A percentile compares a stretch with the other conserved stretches of the same genome.
phyloP scores from a whole-genome alignment of 257 asterid genomes.

The Perilla frutescens region DNA sequence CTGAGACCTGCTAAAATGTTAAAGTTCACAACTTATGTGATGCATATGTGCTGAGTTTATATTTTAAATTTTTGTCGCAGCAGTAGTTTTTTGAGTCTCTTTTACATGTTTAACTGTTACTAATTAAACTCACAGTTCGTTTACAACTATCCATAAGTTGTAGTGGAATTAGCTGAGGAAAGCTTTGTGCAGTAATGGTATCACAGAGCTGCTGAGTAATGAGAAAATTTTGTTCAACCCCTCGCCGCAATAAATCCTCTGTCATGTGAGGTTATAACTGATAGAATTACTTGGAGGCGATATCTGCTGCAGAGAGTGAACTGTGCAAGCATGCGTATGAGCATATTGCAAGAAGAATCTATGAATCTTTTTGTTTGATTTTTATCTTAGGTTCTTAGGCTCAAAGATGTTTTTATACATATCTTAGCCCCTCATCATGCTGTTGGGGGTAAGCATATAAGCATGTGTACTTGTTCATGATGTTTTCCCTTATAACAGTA shows the following conservation, averaged over 20 bases:
- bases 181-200: slow-evolving; percentile 2
- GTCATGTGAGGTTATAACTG: slow-evolving; percentile 7
- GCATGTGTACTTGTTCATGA: neutral
- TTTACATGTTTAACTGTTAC: slow-evolving; percentile 13
- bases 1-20: slow-evolving; percentile 25
- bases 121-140: slow-evolving; percentile 16
- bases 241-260: slow-evolving; percentile 6
- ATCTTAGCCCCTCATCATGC: neutral
- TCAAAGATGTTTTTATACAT: neutral
- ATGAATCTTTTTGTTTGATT: slow-evolving; percentile 14
- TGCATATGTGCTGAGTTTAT: slow-evolving; percentile 25
- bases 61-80: slow-evolving; percentile 7
- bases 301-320: slow-evolving; percentile 8
- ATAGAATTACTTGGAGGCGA: neutral
- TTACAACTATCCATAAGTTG: slow-evolving; percentile 10
- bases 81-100: slow-evolving; percentile 15
- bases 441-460: neutral
- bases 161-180: slow-evolving; percentile 24
- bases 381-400: slow-evolving; percentile 9
- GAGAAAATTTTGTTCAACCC: slow-evolving; percentile 7
- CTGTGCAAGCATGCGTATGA: slow-evolving; percentile 22
- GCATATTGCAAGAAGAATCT: slow-evolving; percentile 4
- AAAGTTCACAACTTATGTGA: neutral
- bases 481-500: neutral
- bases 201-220: neutral